Percentiles rank a stretch among this genome's conserved stretches.
phyloP scores from a whole-genome alignment of 208 protist genomes.

The Leishmania lainsoni region DNA sequence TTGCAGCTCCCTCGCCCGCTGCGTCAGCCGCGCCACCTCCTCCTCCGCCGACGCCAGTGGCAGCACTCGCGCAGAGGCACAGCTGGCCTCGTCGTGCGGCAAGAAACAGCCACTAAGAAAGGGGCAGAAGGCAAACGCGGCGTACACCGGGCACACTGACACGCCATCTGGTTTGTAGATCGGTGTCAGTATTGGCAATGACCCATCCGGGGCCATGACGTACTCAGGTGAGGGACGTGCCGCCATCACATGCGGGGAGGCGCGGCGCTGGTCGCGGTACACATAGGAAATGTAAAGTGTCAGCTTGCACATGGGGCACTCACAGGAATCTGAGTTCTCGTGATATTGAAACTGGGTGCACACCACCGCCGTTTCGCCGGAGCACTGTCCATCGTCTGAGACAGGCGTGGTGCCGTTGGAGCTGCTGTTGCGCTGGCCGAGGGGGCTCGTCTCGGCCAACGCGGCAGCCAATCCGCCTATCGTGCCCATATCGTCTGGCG shows the following conservation, averaged over 20 bases:
- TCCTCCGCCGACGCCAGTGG: constrained; percentile 38
- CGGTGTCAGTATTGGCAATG: constrained; percentile 46
- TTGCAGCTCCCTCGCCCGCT: constrained; percentile 40
- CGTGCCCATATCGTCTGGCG: not conserved
- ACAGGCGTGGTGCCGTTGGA: constrained; percentile 19
- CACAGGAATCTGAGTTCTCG: constrained; percentile 42
- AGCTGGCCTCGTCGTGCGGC: constrained; percentile 44
- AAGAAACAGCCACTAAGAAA: constrained; percentile 76
- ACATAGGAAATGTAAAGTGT: constrained; percentile 60
- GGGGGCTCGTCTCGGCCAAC: constrained; percentile 3
- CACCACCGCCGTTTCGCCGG: constrained; percentile 8
- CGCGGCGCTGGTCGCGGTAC: constrained; percentile 74
- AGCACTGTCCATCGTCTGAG: constrained; percentile 15
- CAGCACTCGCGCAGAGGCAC: constrained; percentile 30
- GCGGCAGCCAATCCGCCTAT: not conserved
- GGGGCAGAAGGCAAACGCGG: constrained; percentile 82
- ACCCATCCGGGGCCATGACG: constrained; percentile 26
- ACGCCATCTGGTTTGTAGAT: constrained; percentile 25
- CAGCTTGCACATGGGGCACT: constrained; percentile 79
- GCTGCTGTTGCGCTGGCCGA: constrained; percentile 16
- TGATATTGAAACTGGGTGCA: constrained; percentile 14
- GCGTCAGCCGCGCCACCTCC: constrained; percentile 62
- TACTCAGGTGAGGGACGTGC: constrained; percentile 70
- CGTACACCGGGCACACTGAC: constrained; percentile 68
- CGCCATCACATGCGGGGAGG: constrained; percentile 80